Conservation (phyloP, 2,329 filamentous ascomycete genomes). For the Curvularia hawaiiensis region DNA sequence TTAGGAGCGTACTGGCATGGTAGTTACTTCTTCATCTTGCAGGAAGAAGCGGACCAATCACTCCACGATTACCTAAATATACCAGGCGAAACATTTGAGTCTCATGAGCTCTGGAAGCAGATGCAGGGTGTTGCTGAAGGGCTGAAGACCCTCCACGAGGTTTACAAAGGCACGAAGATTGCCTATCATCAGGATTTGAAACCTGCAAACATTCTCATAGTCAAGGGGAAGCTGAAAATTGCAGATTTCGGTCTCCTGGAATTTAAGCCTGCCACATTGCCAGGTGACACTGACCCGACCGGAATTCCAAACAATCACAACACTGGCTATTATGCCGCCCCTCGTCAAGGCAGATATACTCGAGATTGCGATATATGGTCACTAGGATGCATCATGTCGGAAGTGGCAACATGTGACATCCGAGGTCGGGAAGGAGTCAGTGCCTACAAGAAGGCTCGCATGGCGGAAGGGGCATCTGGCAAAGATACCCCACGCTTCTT, state of each 20-base stretch:
- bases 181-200: constrained; percentile 23
- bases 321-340: constrained; percentile 18
- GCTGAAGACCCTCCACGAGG: constrained; percentile 11
- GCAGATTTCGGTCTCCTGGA: constrained; percentile 21
- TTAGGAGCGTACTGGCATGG: constrained; percentile 20
- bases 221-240: constrained; percentile 18
- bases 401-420: constrained; percentile 17
- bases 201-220: constrained; percentile 22
- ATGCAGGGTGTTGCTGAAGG: constrained; percentile 18
- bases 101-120: constrained; percentile 20
- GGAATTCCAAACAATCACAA: constrained; percentile 17
- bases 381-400: constrained; percentile 18
- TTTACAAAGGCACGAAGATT: constrained; percentile 18
- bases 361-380: constrained; percentile 19
- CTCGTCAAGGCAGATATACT: constrained; percentile 17
- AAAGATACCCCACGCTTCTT: constrained; percentile 16
- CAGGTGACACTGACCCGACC: constrained; percentile 12
- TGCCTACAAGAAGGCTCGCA: constrained; percentile 15
- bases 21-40: constrained; percentile 16
- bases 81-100: constrained; percentile 13
- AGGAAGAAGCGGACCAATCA: constrained; percentile 16
- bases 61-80: constrained; percentile 17
- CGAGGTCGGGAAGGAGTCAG: constrained; percentile 13
- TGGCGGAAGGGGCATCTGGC: background rate
- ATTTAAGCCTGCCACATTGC: constrained; percentile 13